phyloP scores from a whole-genome alignment of 2,329 filamentous ascomycete genomes.

The Apiospora sp. region DNA sequence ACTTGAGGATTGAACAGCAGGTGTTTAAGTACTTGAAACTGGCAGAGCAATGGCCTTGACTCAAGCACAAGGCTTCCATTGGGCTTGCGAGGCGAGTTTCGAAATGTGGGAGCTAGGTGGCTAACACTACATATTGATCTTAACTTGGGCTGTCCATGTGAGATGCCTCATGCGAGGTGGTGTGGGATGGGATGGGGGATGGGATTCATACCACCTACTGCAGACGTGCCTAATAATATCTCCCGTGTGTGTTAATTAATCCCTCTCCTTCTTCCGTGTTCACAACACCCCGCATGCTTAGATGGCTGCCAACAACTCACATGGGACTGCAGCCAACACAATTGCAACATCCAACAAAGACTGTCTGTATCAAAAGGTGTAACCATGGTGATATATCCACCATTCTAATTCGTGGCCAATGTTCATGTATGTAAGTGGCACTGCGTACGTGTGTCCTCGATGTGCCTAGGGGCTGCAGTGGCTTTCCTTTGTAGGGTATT shows the following conservation, averaged over 20 bases:
- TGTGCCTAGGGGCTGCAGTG: too few species aligned
- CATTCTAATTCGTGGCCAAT: not conserved
- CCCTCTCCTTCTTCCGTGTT: not conserved
- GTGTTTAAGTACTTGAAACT: not conserved
- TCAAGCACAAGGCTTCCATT: slow-evolving; percentile 5
- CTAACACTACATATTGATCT: not conserved
- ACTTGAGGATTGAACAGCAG: not conserved
- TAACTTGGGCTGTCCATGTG: not conserved
- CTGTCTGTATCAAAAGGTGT: too few species aligned
- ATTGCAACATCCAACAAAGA: not conserved
- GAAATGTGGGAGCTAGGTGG: not conserved
- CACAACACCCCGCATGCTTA: not conserved
- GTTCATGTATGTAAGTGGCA: too few species aligned
- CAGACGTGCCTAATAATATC: not conserved
- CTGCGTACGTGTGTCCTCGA: too few species aligned
- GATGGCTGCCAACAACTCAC: not conserved
- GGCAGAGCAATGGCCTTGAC: not conserved
- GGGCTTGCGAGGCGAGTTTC: slow-evolving; percentile 1
- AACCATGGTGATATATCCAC: not conserved
- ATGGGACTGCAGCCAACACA: not conserved
- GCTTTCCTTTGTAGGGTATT: too few species aligned
- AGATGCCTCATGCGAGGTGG: not conserved
- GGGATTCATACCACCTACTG: slow-evolving; percentile 12
- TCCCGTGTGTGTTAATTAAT: not conserved
- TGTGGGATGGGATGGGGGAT: not conserved